These are phyloP conservation scores for Erucastrum elatum DNA, from an alignment of 345 rosid species.

Conservation along the genomic window DNA sequence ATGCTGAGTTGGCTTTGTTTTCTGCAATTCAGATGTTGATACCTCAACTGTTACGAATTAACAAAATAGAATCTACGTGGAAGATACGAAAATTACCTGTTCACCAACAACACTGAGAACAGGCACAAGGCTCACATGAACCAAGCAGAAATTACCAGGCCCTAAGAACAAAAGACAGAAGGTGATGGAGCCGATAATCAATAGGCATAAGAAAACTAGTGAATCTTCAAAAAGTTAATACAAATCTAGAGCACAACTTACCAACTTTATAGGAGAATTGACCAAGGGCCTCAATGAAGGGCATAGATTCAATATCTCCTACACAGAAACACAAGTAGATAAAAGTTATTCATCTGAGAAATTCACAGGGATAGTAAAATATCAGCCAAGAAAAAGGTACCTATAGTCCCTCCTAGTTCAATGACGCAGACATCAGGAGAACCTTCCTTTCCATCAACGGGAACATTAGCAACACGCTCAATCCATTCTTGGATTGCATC, in stretches of 20 bases:
- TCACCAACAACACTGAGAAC: slow-evolving; percentile 96
- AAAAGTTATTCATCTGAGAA: neutral
- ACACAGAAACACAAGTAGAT: slow-evolving; percentile 25
- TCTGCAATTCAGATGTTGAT: slow-evolving; percentile 47
- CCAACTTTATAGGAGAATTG: slow-evolving; percentile 96
- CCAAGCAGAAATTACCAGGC: slow-evolving; percentile 86
- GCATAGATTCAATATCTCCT: slow-evolving; percentile 99
- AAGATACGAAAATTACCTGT: slow-evolving; percentile 54
- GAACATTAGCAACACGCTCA: slow-evolving; percentile 76
- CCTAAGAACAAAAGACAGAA: slow-evolving; percentile 52
- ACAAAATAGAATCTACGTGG: neutral
- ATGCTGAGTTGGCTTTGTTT: slow-evolving; percentile 99
- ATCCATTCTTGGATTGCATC: slow-evolving; percentile 98
- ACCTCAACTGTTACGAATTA: neutral
- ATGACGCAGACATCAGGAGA: slow-evolving; percentile 97
- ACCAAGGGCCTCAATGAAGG: slow-evolving; percentile 94
- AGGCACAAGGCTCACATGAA: slow-evolving; percentile 99
- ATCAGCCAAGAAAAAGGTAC: neutral
- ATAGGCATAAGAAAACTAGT: neutral
- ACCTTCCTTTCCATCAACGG: slow-evolving; percentile 84
- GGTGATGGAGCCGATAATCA: neutral
- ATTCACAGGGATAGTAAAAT: neutral
- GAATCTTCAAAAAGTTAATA: neutral
- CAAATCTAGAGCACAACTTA: slow-evolving; percentile 28
- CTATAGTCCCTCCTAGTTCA: slow-evolving; percentile 97